Conservation (phyloP, 129 eudicot species). For the Flaveria bidentis region DNA sequence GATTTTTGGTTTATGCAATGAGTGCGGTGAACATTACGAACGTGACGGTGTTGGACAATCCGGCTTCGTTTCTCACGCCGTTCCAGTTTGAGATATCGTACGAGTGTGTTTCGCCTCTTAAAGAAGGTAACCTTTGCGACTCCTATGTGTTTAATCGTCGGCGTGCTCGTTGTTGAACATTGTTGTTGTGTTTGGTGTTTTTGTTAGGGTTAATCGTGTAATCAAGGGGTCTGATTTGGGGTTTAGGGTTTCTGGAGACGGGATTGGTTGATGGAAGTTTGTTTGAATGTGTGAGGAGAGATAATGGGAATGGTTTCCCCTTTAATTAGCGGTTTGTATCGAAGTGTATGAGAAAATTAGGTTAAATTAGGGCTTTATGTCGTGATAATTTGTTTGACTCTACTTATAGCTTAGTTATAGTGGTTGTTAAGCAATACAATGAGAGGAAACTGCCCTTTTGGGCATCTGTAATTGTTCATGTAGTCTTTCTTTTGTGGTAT, state of each 20-base stretch:
- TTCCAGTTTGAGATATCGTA: constrained; percentile 88
- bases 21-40: constrained; percentile 86
- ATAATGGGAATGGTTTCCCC: constrained; percentile 2
- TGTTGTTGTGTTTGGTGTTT: constrained; percentile 7
- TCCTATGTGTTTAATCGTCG: not conserved
- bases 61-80: constrained; percentile 71
- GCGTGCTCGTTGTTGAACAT: not conserved
- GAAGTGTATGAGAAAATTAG: constrained; percentile 10
- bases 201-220: constrained; percentile 14
- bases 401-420: not conserved
- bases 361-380: constrained; percentile 6
- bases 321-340: constrained; percentile 7
- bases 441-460: not conserved
- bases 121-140: constrained; percentile 59
- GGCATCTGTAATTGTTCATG: not conserved
- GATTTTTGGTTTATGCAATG: constrained; percentile 34
- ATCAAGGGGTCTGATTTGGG: not conserved
- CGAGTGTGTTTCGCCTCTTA: constrained; percentile 82
- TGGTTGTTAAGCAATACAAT: not conserved
- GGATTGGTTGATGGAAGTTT: not conserved
- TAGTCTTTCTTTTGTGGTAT: not conserved
- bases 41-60: constrained; percentile 79
- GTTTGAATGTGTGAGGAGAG: not conserved
- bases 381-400: not conserved
- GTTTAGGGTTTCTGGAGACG: constrained; percentile 11